Evolutionary conservation across 768 basidiomycete genomes (phyloP).

Genomic region (button mushroom (Agaricus bisporus)): DNA sequence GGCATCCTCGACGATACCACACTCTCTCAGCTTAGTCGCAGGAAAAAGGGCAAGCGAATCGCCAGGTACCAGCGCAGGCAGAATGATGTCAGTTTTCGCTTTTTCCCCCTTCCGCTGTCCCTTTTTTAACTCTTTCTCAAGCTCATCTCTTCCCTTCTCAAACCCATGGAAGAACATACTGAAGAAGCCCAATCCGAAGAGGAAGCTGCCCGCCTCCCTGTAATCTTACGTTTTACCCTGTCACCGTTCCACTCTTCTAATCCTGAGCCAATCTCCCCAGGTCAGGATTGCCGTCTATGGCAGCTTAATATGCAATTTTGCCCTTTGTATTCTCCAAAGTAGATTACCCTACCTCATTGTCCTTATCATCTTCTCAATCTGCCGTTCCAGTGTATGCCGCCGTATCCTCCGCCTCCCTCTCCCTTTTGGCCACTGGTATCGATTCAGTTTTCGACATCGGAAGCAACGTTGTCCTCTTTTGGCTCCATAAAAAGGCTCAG

Average conservation of each 20-base stretch:
- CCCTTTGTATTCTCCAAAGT: slow-evolving; percentile 70
- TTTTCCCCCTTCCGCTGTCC: slow-evolving; percentile 3
- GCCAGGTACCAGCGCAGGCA: slow-evolving; percentile 65
- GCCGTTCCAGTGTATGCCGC: slow-evolving; percentile 78
- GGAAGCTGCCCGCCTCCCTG: slow-evolving; percentile 59
- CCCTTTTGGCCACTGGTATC: slow-evolving; percentile 83
- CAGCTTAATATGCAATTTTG: slow-evolving; percentile 73
- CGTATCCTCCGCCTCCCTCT: slow-evolving; percentile 74
- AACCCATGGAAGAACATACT: slow-evolving; percentile 87
- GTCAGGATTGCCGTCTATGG: slow-evolving; percentile 86
- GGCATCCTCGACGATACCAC: slow-evolving; percentile 59
- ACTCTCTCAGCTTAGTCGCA: slow-evolving; percentile 54
- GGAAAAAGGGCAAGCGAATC: slow-evolving; percentile 54
- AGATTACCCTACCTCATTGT: slow-evolving; percentile 13
- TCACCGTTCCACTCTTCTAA: slow-evolving; percentile 2
- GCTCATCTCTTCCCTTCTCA: slow-evolving; percentile 85
- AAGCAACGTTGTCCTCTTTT: slow-evolving; percentile 76
- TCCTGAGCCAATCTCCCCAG: slow-evolving; percentile 28
- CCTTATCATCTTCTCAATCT: not conserved
- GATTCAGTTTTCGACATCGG: slow-evolving; percentile 85
- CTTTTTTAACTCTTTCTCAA: slow-evolving; percentile 22
- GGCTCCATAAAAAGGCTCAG: slow-evolving; percentile 68
- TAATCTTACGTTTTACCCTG: slow-evolving; percentile 19
- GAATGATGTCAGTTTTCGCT: slow-evolving; percentile 50
- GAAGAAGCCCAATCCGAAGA: slow-evolving; percentile 72